phyloP scores from a whole-genome alignment of 352 stramenopile genomes.

The Bremia lactucae region DNA sequence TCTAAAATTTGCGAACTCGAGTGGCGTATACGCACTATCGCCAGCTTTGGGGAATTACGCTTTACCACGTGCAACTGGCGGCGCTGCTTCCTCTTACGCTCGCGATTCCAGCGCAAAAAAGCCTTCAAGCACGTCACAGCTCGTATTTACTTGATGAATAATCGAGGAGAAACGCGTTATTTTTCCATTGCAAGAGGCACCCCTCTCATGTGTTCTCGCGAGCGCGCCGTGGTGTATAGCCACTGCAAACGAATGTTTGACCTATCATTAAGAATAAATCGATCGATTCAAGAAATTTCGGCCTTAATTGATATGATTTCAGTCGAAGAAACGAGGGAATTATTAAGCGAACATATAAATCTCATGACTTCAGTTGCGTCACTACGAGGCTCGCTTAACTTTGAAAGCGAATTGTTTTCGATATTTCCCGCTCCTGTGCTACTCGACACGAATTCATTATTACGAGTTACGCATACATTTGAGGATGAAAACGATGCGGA shows the following conservation, averaged over 20 bases:
- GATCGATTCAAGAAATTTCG: constrained; percentile 83
- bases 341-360: constrained; percentile 81
- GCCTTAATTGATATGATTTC: constrained; percentile 73
- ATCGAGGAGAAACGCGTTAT: constrained; percentile 53
- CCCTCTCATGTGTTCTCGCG: constrained; percentile 66
- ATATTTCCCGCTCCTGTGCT: constrained; percentile 76
- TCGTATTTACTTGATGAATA: constrained; percentile 80
- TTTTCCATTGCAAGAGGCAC: constrained; percentile 42
- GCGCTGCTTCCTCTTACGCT: constrained; percentile 52
- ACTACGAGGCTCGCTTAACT: constrained; percentile 64
- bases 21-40: constrained; percentile 47
- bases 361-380: constrained; percentile 74
- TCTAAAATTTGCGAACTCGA: constrained; percentile 38
- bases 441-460: constrained; percentile 63
- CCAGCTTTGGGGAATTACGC: constrained; percentile 36
- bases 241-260: constrained; percentile 83
- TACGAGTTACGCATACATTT: constrained; percentile 55
- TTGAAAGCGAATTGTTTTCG: constrained; percentile 78
- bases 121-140: constrained; percentile 49
- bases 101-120: constrained; percentile 48
- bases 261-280: constrained; percentile 78
- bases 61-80: constrained; percentile 49
- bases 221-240: constrained; percentile 71
- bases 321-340: constrained; percentile 53
- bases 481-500: constrained; percentile 13